Base-by-base conservation (phyloP, 768 basidiomycete species). In the Tylopilus sp. region DNA sequence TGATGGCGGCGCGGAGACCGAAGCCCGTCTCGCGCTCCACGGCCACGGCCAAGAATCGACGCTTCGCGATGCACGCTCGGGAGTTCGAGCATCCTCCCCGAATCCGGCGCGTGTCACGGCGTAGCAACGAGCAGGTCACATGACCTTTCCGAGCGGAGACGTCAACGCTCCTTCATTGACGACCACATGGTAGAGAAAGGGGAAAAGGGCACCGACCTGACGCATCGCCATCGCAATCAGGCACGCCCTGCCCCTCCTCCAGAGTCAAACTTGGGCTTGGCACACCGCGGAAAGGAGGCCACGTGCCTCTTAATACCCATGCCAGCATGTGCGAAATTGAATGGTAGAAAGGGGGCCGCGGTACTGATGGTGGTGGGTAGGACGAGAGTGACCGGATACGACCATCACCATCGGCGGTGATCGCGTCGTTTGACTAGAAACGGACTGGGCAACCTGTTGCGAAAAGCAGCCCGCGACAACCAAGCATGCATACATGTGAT, bases 171-270 rank as follows among this genome's bases (percentile, higher is more conserved):
- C 41, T 37, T 46, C 43, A 19, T 37, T 41, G 58, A 38, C 51
- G 46, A 43, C 61, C 21, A 1, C 40, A 58, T 48, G 12, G 17
- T 14, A 24, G 30, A 13, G 9, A 31, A 19, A 21, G 44, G 45
- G 45, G 22, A 26, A 17, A 5, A 30, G 11, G 22, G 45, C 29
- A 30, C 41, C 19, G n/a, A n/a, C 19, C 7, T 38, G 30, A 21
- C 30, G 50, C 45, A 50, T 62, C 48, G 10, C 59, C 50, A 55
- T 65, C 53, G 31, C 58, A 17, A 64, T 61, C 55, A 63, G 49
- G 47, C 42, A 57, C 42, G 2, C 16, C 16, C 33, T 33, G 13
- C 19, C 10, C 38, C 21, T 36, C 21, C 30, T 28, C 33, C 12
- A 28, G 43, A 33, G 33, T 44, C 17, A 24, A 26, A n/a, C 8